Conservation (phyloP, 352 stramenopile species). For the Plasmopara halstedii region DNA sequence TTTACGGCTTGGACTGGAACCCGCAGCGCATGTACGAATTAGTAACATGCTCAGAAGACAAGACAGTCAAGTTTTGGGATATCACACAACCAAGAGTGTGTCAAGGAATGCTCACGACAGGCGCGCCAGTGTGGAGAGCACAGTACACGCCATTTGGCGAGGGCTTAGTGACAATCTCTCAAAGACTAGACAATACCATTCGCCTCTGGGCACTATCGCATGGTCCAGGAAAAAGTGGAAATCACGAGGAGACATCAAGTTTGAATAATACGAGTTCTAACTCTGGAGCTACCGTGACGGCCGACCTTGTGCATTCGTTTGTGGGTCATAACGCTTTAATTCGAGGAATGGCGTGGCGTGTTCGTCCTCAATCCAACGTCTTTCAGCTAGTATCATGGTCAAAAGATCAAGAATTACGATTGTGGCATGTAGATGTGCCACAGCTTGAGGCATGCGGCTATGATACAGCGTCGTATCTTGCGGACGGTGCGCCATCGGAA, state of each 20-base stretch:
- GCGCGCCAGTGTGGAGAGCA: conserved; percentile 56
- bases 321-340: conserved; percentile 55
- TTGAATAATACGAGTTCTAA: conserved; percentile 8
- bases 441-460: conserved; percentile 58
- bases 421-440: conserved; percentile 62
- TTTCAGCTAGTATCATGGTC: conserved; percentile 77
- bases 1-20: conserved; percentile 79
- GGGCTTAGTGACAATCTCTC: conserved; percentile 66
- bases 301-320: conserved; percentile 56
- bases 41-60: conserved; percentile 81
- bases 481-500: conserved; percentile 22
- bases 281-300: conserved; percentile 14
- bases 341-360: conserved; percentile 59
- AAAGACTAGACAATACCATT: conserved; percentile 53
- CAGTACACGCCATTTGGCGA: conserved; percentile 80
- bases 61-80: conserved; percentile 82
- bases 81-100: conserved; percentile 50
- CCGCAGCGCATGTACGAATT: conserved; percentile 66
- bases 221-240: conserved; percentile 9
- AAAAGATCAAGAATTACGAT: conserved; percentile 69
- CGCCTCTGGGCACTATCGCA: conserved; percentile 61
- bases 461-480: conserved; percentile 33
- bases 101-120: conserved; percentile 54
- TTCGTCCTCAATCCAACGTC: conserved; percentile 24
- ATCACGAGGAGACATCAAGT: conserved; percentile 7